Base-by-base conservation (phyloP, 2,329 filamentous ascomycete species). In the Cladosporium phlei region DNA sequence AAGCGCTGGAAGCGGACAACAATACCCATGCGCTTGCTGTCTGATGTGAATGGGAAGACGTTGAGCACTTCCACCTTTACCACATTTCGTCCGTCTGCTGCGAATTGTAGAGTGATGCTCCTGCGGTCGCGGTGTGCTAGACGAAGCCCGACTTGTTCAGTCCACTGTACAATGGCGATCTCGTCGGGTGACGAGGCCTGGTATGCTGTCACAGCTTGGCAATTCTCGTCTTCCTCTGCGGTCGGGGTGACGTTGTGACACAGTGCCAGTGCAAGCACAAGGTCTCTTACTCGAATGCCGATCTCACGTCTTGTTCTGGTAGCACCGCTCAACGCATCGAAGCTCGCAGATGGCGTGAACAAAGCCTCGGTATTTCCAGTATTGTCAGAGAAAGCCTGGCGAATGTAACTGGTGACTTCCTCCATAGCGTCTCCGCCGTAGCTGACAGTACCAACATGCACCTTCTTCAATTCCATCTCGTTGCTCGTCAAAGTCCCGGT, bases 361-460 rank as follows among this genome's bases (percentile, higher is more conserved):
- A 94, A 73, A 17, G 56, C 33, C 35, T 63, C 61, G 3, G 34
- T 50, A 2, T 59, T 48, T 16, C 64, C 61, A 14, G 61, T 59
- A 12, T 53, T 33, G 12, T 74, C 63, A 10, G 82, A 76, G 58
- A 97, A 95, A 5, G 85, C 87, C 64, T 96, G 90, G 52, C 78
- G 82, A 40, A 98, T 79, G 62, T 95, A 96, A 0, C 86, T 79
- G 10, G 81, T 73, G 10, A 98, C 93, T 69, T 98, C 94, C 57
- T 97, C 93, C 93, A 98, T 98, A 8, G 93, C 91, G 63, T 98
- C 93, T 57, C 95, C 95, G 25, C 91, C 93, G 61, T 98, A 98
- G 1, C 91, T 97, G 1, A 97, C 93, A 8, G 93, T 98, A 8
- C 94, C 93, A 44, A 98, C 88, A 60, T 98, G 94, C 5, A 98